phyloP scores from a whole-genome alignment of 2,329 filamentous ascomycete species.

The Tolypocladium capitatum region DNA sequence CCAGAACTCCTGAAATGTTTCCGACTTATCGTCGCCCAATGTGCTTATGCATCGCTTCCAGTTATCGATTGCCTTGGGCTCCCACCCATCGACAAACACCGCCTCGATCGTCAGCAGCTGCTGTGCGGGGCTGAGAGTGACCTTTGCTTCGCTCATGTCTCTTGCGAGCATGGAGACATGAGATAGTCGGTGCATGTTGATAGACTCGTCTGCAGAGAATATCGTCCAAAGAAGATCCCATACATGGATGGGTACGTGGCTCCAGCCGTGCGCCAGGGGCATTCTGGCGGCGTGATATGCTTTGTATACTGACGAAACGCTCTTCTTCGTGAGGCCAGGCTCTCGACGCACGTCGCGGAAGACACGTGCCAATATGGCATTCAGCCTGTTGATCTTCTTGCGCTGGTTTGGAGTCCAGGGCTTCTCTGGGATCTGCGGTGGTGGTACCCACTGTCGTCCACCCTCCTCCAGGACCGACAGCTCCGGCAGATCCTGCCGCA shows the following conservation, averaged over 20 bases:
- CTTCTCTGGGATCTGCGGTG: constrained; percentile 23
- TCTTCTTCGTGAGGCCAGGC: constrained; percentile 17
- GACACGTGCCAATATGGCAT: constrained; percentile 15
- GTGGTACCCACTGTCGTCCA: constrained; percentile 8
- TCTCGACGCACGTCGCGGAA: constrained; percentile 15
- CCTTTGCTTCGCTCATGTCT: constrained; percentile 50
- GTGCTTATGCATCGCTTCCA: constrained; percentile 47
- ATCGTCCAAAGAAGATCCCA: constrained; percentile 56
- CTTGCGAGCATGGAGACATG: constrained; percentile 49
- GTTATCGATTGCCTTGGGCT: constrained; percentile 44
- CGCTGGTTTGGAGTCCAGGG: constrained; percentile 24
- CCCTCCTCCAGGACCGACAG: constrained; percentile 11
- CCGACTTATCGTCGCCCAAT: constrained; percentile 31
- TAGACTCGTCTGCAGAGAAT: constrained; percentile 36
- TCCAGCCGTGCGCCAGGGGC: constrained; percentile 31
- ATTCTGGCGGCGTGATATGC: constrained; percentile 33
- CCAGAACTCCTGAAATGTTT: constrained; percentile 42
- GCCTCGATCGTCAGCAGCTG: constrained; percentile 57
- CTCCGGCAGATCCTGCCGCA: constrained; percentile 16
- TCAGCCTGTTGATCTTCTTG: constrained; percentile 24
- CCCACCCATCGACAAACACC: constrained; percentile 48
- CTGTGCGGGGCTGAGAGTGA: constrained; percentile 40
- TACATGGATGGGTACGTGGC: constrained; percentile 42
- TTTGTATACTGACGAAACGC: constrained; percentile 31
- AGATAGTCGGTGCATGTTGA: constrained; percentile 41